Evolutionary conservation across 73 alveolate species (phyloP), one percentile per base, ranked within the genome.

Genomic region (Strombidium stylifer): DNA sequence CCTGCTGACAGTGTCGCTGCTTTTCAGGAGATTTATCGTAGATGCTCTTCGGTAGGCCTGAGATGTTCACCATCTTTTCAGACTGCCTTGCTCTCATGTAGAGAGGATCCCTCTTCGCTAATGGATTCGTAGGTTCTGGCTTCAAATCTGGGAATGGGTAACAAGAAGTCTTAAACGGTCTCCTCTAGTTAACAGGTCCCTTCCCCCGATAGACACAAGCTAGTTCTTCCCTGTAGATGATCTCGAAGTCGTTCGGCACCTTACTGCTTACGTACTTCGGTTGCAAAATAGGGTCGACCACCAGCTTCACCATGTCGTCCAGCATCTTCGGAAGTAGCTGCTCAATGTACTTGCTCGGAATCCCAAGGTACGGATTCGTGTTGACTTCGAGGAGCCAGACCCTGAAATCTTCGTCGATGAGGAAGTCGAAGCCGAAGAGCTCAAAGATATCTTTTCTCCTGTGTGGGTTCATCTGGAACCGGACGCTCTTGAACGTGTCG

Each of bases 311-410:
- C 42, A 32, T 32, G 10, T 32, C 42, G 10, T 32, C 42, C 4
- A 32, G 42, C 42, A 32, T 32, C 42, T 32, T 32, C n/a, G 42
- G 42, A 32, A 32, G 42, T 10, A 32, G 10, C 10, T 32, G 4
- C 4, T 10, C 31, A 27, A 86, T 90, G 20, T 66, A 85, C 4
- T 82, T 84, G 30, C 86, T 86, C 26, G 94, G 86, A 10, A 19
- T 81, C 54, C 90, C 93, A 27, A 92, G 41, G 19, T 84, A 89
- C 1, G 97, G 97, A 73, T 90, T 90, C 1, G 90, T 73, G 51
- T 91, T 91, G 21, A 91, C 81, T 79, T 91, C 98, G 35, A 91
- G 64, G 50, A 91, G 90, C 89, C 90, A 91, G 3, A 84, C 84
- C 53, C 94, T 75, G 51, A 91, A 78, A 60, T 87, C 87, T 44